Evolutionary conservation across 2,329 filamentous ascomycete species (phyloP), one percentile per base, ranked within the genome.

Genomic region (Fusarium fracticaudum): DNA sequence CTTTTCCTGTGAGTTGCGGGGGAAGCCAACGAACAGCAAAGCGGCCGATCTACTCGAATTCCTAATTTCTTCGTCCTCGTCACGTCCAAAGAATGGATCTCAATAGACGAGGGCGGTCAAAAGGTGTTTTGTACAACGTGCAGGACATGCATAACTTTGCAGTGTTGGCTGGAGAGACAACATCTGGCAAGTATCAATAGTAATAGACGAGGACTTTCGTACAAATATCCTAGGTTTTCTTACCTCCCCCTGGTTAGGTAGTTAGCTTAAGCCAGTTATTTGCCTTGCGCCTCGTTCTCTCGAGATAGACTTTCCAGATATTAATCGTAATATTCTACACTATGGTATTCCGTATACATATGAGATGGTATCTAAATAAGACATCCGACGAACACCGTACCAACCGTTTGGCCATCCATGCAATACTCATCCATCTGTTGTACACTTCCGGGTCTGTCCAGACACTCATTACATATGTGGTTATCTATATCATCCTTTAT

Each of bases 341-440:
- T 66, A 70, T 75, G 70, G 67, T 69, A 50, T 45, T 55, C 65
- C 57, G 44, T 67, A 63, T 69, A 61, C 60, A 72, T 68, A 62
- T 67, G 63, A 74, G 60, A 78, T 75, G 76, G 75, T 78, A 78
- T 78, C 69, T 74, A 76, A 62, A 74, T 45, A 40, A 65, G 55
- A 63, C 69, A 71, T 54, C 72, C 72, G 29, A 64, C 47, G 66
- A 77, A 74, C 66, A 76, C 69, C 64, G 33, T 55, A 35, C 67
- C 59, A 55, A 48, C 54, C 65, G 59, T 70, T 61, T 58, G 57
- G 35, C 62, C 51, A 54, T 60, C 57, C 58, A 64, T 73, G 50
- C 55, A 68, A 67, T 60, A 64, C 53, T 50, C 51, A 26, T 60
- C 43, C 57, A n/a, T 66, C 38, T 50, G 53, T 62, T 67, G 45